These are phyloP conservation scores for Podospora conica DNA, from an alignment of 495 filamentous ascomycete genomes.

Conservation along the genomic window DNA sequence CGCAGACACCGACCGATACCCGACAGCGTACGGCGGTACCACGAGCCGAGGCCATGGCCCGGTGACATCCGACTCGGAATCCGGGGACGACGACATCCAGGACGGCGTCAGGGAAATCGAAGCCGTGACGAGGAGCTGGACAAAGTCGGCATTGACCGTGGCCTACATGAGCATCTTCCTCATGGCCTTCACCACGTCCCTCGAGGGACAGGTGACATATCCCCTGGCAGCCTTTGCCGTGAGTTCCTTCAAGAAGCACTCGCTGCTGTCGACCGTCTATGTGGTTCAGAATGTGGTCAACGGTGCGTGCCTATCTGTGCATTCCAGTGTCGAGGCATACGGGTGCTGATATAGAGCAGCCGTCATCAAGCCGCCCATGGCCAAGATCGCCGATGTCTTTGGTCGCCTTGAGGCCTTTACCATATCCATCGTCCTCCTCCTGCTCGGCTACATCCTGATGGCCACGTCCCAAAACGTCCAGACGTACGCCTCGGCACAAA, in stretches of 20 bases:
- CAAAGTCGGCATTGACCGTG: constrained; percentile 37
- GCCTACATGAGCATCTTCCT: constrained; percentile 41
- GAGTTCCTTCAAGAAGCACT: constrained; percentile 53
- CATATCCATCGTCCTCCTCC: constrained; percentile 30
- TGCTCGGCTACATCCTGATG: constrained; percentile 37
- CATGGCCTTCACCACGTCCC: constrained; percentile 42
- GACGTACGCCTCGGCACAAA: constrained; percentile 41
- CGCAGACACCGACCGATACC: not conserved
- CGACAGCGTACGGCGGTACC: constrained; percentile 6
- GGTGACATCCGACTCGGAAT: not conserved
- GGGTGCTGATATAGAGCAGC: constrained; percentile 13
- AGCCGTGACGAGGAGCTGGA: constrained; percentile 44
- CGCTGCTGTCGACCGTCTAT: constrained; percentile 50
- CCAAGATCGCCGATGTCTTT: constrained; percentile 41
- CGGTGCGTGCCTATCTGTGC: constrained; percentile 18
- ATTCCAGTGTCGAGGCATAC: not conserved
- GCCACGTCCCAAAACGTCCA: constrained; percentile 33
- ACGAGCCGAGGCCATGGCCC: not conserved
- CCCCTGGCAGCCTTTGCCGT: constrained; percentile 41
- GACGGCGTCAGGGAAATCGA: constrained; percentile 43
- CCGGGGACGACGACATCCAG: constrained; percentile 14
- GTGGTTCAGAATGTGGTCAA: constrained; percentile 50
- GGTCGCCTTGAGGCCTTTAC: constrained; percentile 37
- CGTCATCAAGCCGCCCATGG: constrained; percentile 40
- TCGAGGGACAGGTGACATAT: constrained; percentile 43